phyloP scores from a whole-genome alignment of 2,329 filamentous ascomycete genomes.

The Aspergillus latus region DNA sequence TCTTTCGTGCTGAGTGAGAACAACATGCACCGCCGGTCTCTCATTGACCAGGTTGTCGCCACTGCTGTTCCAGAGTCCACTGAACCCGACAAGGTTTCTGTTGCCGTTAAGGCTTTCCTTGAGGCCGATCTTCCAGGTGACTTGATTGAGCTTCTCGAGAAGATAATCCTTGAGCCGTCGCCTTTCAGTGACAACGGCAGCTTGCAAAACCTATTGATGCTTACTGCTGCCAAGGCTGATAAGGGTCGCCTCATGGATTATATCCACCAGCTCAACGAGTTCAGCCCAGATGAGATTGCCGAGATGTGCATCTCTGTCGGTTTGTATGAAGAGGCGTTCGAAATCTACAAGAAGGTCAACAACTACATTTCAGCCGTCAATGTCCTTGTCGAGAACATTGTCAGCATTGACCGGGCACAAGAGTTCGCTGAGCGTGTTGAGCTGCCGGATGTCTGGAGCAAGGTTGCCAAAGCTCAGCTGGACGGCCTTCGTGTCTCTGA shows the following conservation, averaged over 20 bases:
- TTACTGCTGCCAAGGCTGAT: slow-evolving; percentile 95
- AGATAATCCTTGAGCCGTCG: slow-evolving; percentile 99
- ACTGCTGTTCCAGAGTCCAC: slow-evolving; percentile 91
- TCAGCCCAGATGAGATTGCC: slow-evolving; percentile 89
- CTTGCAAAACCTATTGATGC: slow-evolving; percentile 91
- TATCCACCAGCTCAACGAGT: slow-evolving; percentile 85
- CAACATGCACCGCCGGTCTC: slow-evolving; percentile 89
- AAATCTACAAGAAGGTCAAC: slow-evolving; percentile 97
- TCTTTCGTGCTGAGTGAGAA: slow-evolving; percentile 90
- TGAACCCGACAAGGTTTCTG: slow-evolving; percentile 90
- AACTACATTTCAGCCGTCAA: slow-evolving; percentile 84
- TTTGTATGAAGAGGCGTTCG: slow-evolving; percentile 93
- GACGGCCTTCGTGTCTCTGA: slow-evolving; percentile 92
- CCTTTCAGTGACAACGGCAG: slow-evolving; percentile 97
- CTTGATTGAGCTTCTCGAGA: slow-evolving; percentile 95
- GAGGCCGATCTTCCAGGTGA: slow-evolving; percentile 87
- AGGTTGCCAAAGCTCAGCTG: slow-evolving; percentile 95
- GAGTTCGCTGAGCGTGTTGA: slow-evolving; percentile 95
- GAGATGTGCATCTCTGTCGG: slow-evolving; percentile 91
- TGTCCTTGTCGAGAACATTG: slow-evolving; percentile 92
- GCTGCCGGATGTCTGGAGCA: slow-evolving; percentile 93
- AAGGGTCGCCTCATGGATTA: slow-evolving; percentile 95
- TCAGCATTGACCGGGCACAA: slow-evolving; percentile 96
- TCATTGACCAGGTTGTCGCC: slow-evolving; percentile 94
- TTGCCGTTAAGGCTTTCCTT: slow-evolving; percentile 91